phyloP scores from a whole-genome alignment of 768 basidiomycete species.

The Peribolospora baueri region DNA sequence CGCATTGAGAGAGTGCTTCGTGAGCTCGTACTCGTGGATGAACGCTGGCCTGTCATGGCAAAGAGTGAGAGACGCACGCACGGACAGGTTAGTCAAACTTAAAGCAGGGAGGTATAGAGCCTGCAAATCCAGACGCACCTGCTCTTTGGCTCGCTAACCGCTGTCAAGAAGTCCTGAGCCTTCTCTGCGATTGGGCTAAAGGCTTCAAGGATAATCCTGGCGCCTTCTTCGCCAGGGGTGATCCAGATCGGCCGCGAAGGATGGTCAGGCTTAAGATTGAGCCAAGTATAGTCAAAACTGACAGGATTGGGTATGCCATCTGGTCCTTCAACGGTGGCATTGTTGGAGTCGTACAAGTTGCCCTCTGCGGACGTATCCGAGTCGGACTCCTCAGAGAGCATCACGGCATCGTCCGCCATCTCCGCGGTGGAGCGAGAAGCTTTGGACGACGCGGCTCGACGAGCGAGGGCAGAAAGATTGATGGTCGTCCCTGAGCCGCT shows the following conservation, averaged over 20 bases:
- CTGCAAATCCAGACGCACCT: slow-evolving; percentile 29
- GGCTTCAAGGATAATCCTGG: slow-evolving; percentile 84
- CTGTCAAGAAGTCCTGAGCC: slow-evolving; percentile 93
- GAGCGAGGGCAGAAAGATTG: slow-evolving; percentile 59
- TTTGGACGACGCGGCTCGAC: slow-evolving; percentile 26
- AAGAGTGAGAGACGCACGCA: not conserved
- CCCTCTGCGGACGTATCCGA: too few relatives aligned
- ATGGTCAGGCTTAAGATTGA: slow-evolving; percentile 76
- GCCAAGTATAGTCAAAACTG: slow-evolving; percentile 44
- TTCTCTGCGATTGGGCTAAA: slow-evolving; percentile 95
- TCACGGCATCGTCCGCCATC: slow-evolving; percentile 15
- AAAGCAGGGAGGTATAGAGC: not conserved
- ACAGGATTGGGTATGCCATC: not conserved
- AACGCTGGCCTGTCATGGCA: slow-evolving; percentile 49
- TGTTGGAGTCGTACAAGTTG: not conserved
- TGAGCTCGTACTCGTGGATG: slow-evolving; percentile 98
- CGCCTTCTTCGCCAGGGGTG: slow-evolving; percentile 46
- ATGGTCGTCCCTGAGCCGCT: slow-evolving; percentile 33
- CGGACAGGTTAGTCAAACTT: not conserved
- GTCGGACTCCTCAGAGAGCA: not conserved
- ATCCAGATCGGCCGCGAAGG: slow-evolving; percentile 86
- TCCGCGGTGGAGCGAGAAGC: slow-evolving; percentile 3
- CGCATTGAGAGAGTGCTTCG: slow-evolving; percentile 90
- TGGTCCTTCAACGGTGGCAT: not conserved
- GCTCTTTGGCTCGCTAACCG: slow-evolving; percentile 95